phyloP scores from a whole-genome alignment of 495 filamentous ascomycete species.

The Penicillium cataractarum region DNA sequence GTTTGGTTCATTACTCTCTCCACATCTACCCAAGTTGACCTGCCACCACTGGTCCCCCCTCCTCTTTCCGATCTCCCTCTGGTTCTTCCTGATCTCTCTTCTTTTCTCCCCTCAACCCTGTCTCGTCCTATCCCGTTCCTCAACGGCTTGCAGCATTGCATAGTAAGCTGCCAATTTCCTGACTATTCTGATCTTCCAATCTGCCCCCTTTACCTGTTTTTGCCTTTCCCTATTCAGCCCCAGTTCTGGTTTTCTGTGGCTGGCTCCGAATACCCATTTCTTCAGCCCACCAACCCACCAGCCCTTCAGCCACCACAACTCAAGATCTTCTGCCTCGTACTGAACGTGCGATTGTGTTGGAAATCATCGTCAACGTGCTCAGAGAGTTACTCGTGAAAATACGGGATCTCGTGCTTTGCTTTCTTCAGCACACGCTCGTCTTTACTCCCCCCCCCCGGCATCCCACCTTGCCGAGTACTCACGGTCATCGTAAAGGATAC shows the following conservation, averaged over 20 bases:
- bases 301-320: not conserved
- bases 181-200: not conserved
- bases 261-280: not conserved
- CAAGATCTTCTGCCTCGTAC: not conserved
- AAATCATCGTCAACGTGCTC: not conserved
- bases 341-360: not conserved
- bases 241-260: not conserved
- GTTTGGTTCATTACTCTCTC: not conserved
- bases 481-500: too few species aligned
- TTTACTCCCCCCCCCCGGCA: too few species aligned
- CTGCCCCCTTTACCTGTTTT: not conserved
- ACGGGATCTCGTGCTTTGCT: not conserved
- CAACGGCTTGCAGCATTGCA: conserved; percentile 15
- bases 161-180: conserved; percentile 12
- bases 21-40: not conserved
- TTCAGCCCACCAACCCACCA: not conserved
- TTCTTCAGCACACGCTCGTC: too few species aligned
- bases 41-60: conserved; percentile 3
- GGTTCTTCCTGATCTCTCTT: conserved; percentile 1
- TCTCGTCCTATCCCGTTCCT: not conserved
- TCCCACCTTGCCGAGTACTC: too few species aligned
- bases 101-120: conserved; percentile 4
- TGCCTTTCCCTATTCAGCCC: not conserved
- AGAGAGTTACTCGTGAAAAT: not conserved
- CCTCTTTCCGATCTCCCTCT: conserved; percentile 4